Percentiles rank a stretch among this genome's conserved stretches.
phyloP scores from a whole-genome alignment of 805 yeast genomes.

The Kodamaea nitidulidarum region DNA sequence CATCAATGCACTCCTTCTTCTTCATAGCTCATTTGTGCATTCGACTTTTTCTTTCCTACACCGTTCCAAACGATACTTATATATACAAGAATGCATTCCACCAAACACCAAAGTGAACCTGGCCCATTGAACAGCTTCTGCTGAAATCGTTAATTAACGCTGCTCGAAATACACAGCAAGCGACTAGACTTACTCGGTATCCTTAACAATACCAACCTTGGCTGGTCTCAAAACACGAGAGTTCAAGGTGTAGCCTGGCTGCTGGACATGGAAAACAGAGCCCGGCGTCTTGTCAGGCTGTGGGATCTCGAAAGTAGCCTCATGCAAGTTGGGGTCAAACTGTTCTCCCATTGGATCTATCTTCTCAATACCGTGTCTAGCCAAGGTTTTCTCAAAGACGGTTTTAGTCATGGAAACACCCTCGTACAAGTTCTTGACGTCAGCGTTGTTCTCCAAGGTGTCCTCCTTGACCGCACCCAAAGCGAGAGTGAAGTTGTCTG shows the following conservation, averaged over 20 bases:
- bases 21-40: too few relatives aligned
- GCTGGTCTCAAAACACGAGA: constrained; percentile 91
- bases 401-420: constrained; percentile 90
- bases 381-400: constrained; percentile 78
- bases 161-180: too few relatives aligned
- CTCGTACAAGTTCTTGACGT: constrained; percentile 70
- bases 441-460: constrained; percentile 52
- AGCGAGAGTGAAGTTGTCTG: constrained; percentile 89
- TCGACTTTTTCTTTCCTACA: too few relatives aligned
- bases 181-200: constrained; percentile 16
- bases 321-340: constrained; percentile 90
- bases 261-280: constrained; percentile 89
- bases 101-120: too few relatives aligned
- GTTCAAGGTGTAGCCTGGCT: constrained; percentile 80
- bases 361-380: constrained; percentile 74
- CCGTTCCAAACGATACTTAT: too few relatives aligned
- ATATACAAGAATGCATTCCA: constrained; percentile 4
- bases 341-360: constrained; percentile 79
- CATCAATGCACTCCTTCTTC: too few relatives aligned
- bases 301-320: constrained; percentile 85
- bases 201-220: constrained; percentile 89
- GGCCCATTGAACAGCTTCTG: too few relatives aligned
- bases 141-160: too few relatives aligned
- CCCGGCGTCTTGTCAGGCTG: constrained; percentile 89
- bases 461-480: constrained; percentile 66